Conservation (phyloP, 2,329 filamentous ascomycete species). For the Nigrograna mackinnonii region DNA sequence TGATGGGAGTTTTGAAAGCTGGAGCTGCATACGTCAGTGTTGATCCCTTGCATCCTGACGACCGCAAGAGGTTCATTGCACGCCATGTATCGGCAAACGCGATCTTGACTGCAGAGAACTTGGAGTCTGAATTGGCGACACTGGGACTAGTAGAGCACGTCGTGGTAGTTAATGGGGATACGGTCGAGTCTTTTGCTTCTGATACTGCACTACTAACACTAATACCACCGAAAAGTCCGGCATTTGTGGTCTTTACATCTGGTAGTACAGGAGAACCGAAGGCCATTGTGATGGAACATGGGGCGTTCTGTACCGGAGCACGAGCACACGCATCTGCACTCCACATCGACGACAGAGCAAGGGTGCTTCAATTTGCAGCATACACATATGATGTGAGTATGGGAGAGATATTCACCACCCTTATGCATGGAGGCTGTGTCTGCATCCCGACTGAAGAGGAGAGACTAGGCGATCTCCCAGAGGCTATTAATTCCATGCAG, state of each 20-base stretch:
- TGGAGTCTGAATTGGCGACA: no score
- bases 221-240: conserved; percentile 5
- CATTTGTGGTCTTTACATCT: conserved; percentile 5
- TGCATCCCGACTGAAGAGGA: not conserved
- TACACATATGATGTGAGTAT: not conserved
- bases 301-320: not conserved
- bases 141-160: not conserved
- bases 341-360: not conserved
- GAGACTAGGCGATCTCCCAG: not conserved
- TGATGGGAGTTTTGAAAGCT: not conserved
- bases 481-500: no score
- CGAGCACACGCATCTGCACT: conserved; percentile 4
- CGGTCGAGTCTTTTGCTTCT: not conserved
- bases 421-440: conserved; percentile 22
- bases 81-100: not conserved
- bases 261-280: conserved; percentile 1
- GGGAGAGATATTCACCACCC: conserved; percentile 16
- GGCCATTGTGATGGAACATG: not conserved
- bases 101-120: not conserved
- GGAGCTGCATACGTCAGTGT: not conserved
- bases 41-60: not conserved
- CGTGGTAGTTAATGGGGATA: no score
- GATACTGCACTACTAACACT: not conserved
- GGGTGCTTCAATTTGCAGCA: not conserved
- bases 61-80: not conserved